Percentiles rank a stretch among this genome's conserved stretches.
Conservation (phyloP, 805 yeast species). For the Kodamaea nitidulidarum region DNA sequence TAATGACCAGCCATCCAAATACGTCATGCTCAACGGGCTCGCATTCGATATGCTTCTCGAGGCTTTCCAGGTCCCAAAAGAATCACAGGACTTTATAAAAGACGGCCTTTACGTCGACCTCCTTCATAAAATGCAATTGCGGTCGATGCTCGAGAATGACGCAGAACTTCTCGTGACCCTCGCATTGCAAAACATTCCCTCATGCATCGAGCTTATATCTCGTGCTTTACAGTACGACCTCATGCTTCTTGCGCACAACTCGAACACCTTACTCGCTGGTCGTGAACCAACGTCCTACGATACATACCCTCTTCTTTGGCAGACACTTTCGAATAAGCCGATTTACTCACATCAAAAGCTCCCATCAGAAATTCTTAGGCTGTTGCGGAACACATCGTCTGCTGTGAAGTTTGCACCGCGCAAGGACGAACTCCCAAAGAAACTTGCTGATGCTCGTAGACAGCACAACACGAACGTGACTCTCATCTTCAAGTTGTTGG, state of each 20-base stretch:
- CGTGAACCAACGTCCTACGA: conserved; percentile 29
- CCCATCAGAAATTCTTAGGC: conserved; percentile 10
- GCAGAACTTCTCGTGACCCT: conserved; percentile 26
- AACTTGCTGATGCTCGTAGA: conserved; percentile 20
- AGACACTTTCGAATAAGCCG: conserved; percentile 13
- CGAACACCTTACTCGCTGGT: conserved; percentile 16
- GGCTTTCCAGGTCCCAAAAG: conserved; percentile 17
- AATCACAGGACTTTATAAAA: conserved; percentile 15
- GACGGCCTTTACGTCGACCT: conserved; percentile 32
- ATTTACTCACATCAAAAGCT: conserved; percentile 13
- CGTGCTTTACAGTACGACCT: conserved; percentile 18
- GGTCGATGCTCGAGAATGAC: conserved; percentile 46
- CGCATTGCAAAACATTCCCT: conserved; percentile 13
- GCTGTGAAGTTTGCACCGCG: conserved; percentile 22
- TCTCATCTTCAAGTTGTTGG: conserved; percentile 18
- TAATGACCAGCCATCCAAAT: background rate
- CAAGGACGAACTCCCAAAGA: conserved; percentile 19
- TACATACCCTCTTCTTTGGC: conserved; percentile 32
- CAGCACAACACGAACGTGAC: conserved; percentile 31
- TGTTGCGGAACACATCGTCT: conserved; percentile 16
- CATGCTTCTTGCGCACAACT: conserved; percentile 23
- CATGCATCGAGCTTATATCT: conserved; percentile 12
- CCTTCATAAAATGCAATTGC: conserved; percentile 42
- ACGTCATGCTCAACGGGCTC: conserved; percentile 1
- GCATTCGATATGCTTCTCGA: conserved; percentile 13